Evolutionary conservation across 192 early-diverging fungal species (phyloP).

Genomic region (Dissophora ornata): DNA sequence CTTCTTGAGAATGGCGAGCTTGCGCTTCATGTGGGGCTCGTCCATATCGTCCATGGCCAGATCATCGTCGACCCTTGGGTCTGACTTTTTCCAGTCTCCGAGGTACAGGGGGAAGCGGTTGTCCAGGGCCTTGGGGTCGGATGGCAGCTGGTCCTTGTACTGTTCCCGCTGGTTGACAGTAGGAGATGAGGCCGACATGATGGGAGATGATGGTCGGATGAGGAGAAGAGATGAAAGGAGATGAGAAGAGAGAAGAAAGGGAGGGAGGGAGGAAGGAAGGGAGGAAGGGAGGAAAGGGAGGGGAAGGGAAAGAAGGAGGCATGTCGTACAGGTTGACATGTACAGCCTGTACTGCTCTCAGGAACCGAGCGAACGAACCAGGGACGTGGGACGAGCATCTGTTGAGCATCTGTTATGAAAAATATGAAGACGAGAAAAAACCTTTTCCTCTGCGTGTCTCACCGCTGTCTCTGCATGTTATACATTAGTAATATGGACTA

Average conservation of each 20-base stretch:
- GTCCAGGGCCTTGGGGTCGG: conserved; percentile 60
- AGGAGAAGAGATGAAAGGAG: neutral
- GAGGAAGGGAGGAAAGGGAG: neutral
- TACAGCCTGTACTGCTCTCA: too few relatives aligned
- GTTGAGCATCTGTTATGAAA: too few relatives aligned
- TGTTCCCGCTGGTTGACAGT: conserved; percentile 42
- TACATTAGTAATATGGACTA: too few relatives aligned
- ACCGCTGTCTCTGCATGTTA: too few relatives aligned
- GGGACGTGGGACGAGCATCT: too few relatives aligned
- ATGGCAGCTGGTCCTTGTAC: conserved; percentile 39
- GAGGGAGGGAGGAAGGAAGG: neutral
- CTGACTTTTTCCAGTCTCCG: conserved; percentile 85
- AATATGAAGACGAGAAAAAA: too few relatives aligned
- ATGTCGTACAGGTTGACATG: too few relatives aligned
- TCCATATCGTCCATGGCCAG: conserved; percentile 89
- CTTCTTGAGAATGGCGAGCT: conserved; percentile 85
- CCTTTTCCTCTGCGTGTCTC: too few relatives aligned
- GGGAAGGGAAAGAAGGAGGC: too few relatives aligned
- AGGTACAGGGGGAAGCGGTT: conserved; percentile 82
- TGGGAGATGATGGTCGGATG: neutral
- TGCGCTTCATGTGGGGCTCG: conserved; percentile 94
- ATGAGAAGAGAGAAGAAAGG: too few relatives aligned
- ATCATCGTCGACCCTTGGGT: conserved; percentile 76
- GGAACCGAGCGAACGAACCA: too few relatives aligned
- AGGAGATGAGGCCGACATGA: conserved; percentile 10